phyloP scores from a whole-genome alignment of 2,329 filamentous ascomycete species.

The Xylariaceae sp. region DNA sequence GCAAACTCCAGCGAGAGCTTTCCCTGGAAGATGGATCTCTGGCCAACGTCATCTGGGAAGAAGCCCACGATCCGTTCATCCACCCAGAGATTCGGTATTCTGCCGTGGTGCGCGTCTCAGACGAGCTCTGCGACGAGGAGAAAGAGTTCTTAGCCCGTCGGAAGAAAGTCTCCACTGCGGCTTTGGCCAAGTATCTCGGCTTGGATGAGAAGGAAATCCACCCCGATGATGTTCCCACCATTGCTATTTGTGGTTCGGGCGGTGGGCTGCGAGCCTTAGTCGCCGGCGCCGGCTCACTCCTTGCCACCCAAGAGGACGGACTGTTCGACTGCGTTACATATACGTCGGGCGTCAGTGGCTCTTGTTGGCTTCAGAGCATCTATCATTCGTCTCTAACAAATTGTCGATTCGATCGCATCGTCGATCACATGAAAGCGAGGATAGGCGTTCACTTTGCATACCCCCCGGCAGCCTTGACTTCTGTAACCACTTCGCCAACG shows the following conservation, averaged over 20 bases:
- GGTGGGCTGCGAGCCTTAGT: conserved; percentile 89
- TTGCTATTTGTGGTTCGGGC: conserved; percentile 93
- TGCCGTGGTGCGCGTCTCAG: conserved; percentile 79
- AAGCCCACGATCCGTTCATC: conserved; percentile 79
- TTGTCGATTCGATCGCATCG: conserved; percentile 67
- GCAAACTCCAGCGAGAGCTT: conserved; percentile 84
- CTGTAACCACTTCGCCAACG: conserved; percentile 85
- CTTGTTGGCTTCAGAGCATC: conserved; percentile 90
- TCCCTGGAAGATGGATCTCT: conserved; percentile 86
- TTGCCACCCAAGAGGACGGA: conserved; percentile 82
- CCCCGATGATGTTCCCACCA: conserved; percentile 88
- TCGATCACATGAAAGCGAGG: conserved; percentile 84
- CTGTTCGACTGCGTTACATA: conserved; percentile 95
- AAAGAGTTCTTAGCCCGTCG: conserved; percentile 72
- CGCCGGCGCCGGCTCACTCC: conserved; percentile 83
- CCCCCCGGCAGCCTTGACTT: conserved; percentile 78
- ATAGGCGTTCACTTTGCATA: conserved; percentile 90
- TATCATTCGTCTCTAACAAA: conserved; percentile 80
- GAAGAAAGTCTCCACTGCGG: conserved; percentile 67
- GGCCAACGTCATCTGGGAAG: conserved; percentile 90
- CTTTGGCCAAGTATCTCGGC: conserved; percentile 80
- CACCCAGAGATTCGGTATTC: conserved; percentile 88
- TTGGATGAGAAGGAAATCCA: conserved; percentile 81
- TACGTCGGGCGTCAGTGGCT: conserved; percentile 92
- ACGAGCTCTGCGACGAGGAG: conserved; percentile 82